Evolutionary conservation across 257 asterid species (phyloP), one percentile per base, ranked within the genome.

Genomic region (Gentiana dahurica): DNA sequence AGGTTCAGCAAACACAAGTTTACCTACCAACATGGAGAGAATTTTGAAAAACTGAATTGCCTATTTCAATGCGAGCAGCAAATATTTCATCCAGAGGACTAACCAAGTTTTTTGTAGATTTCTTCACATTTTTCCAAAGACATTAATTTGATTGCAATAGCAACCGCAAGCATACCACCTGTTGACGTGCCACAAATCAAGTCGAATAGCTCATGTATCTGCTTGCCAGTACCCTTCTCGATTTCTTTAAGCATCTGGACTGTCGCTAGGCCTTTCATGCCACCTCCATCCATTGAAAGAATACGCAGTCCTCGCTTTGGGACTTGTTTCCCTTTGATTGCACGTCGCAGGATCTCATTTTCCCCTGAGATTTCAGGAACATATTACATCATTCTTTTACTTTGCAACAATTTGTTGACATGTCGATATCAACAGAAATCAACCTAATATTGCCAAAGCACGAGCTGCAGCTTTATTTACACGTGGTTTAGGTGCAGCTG

Each of bases 161-260:
- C 95, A 66, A 92, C 99, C 62, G 99, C 99, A 68, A 92, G 97
- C 97, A 92, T 88, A 59, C 99, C 97, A 59, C 99, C 99, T 2
- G 99, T 92, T 59, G 99, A 92, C 71, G 99, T 88, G 62, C 99
- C 99, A 80, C 99, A 92, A 51, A 92, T 81, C 72, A 92, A 95
- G 78, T 92, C 99, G 71, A 92, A 92, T 41, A 92, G 85, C 77
- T 92, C 99, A 63, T 92, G 91, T 70, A 92, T 92, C 65, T 79
- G 94, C 76, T 88, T 92, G 69, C 99, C 99, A 62, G 97, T 79
- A 49, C 95, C 82, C 76, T 74, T 88, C 77, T 88, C 99, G 32
- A 92, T 92, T 78, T 85, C 94, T 68, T 72, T 88, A 50, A 92
- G 90, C 77, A 92, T 85, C 78, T 74, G 79, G 62, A 92, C 94